Conservation (phyloP, 768 basidiomycete species). For the Leccinum longicurvipes region DNA sequence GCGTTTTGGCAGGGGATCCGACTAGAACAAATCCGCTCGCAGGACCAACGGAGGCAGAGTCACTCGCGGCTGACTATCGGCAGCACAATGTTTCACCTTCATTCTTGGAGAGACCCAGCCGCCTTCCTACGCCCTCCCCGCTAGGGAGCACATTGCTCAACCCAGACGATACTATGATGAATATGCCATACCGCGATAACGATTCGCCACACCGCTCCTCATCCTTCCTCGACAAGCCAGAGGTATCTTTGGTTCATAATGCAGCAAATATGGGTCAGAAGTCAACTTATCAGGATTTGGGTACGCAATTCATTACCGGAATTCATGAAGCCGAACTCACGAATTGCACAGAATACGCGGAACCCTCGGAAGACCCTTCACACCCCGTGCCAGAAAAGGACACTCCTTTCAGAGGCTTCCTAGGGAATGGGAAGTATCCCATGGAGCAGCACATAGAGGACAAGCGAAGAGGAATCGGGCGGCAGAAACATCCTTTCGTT, state of each 20-base stretch:
- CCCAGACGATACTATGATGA: constrained; percentile 4
- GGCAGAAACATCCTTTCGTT: constrained; percentile 75
- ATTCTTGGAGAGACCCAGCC: constrained; percentile 7
- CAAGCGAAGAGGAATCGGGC: constrained; percentile 80
- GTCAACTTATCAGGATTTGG: constrained; percentile 50
- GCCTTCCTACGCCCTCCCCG: constrained; percentile 17
- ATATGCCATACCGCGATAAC: constrained; percentile 24
- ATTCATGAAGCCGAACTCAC: background rate
- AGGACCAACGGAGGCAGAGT: constrained; percentile 22
- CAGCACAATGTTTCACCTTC: constrained; percentile 18
- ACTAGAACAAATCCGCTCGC: background rate
- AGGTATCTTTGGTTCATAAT: constrained; percentile 45
- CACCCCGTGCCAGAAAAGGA: constrained; percentile 38
- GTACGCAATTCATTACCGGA: constrained; percentile 28
- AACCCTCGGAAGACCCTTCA: constrained; percentile 38
- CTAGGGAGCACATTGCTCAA: constrained; percentile 2
- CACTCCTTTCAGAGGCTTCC: constrained; percentile 38
- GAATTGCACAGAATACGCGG: constrained; percentile 55
- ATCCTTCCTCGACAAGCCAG: constrained; percentile 19
- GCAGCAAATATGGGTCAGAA: constrained; percentile 40
- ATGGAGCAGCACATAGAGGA: constrained; percentile 81
- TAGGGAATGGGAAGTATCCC: constrained; percentile 54
- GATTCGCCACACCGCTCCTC: constrained; percentile 11
- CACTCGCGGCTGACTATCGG: constrained; percentile 27
- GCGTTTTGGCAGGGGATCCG: constrained; percentile 11